These are phyloP conservation scores for Corynespora cassiicola DNA, from an alignment of 2,329 filamentous ascomycete genomes.

Conservation along the genomic window DNA sequence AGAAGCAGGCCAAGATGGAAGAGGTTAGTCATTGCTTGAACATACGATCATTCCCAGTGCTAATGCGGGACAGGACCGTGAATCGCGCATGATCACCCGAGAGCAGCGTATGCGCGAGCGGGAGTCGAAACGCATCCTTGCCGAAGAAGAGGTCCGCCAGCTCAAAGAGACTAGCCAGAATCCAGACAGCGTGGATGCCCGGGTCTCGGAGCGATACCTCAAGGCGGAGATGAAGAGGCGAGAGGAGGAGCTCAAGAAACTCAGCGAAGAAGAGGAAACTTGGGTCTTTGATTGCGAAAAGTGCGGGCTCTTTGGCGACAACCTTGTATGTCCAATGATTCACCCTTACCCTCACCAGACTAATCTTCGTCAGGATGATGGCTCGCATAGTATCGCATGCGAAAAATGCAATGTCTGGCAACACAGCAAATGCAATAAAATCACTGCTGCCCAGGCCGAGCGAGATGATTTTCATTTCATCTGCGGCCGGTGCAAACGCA, in stretches of 20 bases:
- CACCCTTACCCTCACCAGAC: slow-evolving; percentile 1
- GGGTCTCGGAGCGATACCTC: slow-evolving; percentile 80
- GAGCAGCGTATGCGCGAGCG: slow-evolving; percentile 87
- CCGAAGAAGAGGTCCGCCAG: slow-evolving; percentile 82
- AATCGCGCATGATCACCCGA: slow-evolving; percentile 80
- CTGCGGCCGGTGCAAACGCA: slow-evolving; percentile 77
- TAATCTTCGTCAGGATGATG: slow-evolving; percentile 71
- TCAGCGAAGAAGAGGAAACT: slow-evolving; percentile 75
- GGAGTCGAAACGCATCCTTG: slow-evolving; percentile 79
- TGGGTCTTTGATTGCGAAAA: slow-evolving; percentile 94
- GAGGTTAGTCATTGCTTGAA: slow-evolving; percentile 49
- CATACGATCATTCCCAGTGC: slow-evolving; percentile 6
- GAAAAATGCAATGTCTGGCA: slow-evolving; percentile 97
- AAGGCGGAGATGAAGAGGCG: slow-evolving; percentile 82
- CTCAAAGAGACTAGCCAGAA: slow-evolving; percentile 78
- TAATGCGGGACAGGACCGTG: slow-evolving; percentile 66
- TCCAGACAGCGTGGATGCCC: slow-evolving; percentile 48
- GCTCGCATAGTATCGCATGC: slow-evolving; percentile 90
- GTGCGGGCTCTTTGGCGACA: slow-evolving; percentile 87
- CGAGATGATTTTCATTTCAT: slow-evolving; percentile 86
- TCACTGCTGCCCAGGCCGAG: slow-evolving; percentile 80
- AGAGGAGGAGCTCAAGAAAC: slow-evolving; percentile 75
- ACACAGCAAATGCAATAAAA: slow-evolving; percentile 88
- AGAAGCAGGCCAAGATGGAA: slow-evolving; percentile 69
- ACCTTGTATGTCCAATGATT: slow-evolving; percentile 59